Base-by-base conservation (phyloP, 2,329 filamentous ascomycete genomes). In the Dothistroma pini region DNA sequence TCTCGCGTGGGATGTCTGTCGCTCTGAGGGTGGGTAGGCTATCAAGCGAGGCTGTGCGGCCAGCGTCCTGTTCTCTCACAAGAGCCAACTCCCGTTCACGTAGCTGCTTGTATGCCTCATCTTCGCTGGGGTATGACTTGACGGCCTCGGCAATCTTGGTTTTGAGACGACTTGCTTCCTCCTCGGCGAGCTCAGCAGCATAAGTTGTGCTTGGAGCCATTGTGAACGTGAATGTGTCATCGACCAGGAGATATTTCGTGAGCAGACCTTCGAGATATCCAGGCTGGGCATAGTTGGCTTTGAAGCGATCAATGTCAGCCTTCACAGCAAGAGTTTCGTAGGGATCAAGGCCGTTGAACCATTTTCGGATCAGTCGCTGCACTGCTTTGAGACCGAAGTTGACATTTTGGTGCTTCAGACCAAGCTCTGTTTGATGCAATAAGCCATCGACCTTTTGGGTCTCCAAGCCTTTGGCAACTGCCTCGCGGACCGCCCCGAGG, bases 271-370 rank as follows among this genome's bases (percentile, higher is more conserved):
- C 93, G 3, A 99, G 81, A 70, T 97, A 97, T 35, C 85, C 84
- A 2, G 87, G 89, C 72, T 90, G 80, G 0, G 86, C 86, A 67
- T 93, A 88, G 69, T 87, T 85, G 0, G 83, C 78, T 76, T 96
- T 89, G 77, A 99, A 99, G 6, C 87, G 86, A 29, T 87, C 80
- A 3, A 97, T 87, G 0, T 91, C 91, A 49, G 95, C 89, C 69
- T 96, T 95, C 91, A 93, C 97, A 1, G 91, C 89, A 38, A 99
- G 80, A 12, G 91, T 88, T 66, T 96, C 88, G 76, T 97, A 96
- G 0, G 95, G 93, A 73, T 97, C 91, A 3, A 92, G 87, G 5
- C 93, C 95, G 60, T 95, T 96, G 77, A 99, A 97, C 95, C 95
- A 99, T 61, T 89, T 88, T 1, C 91, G 89, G 72, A 96, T 90